A percentile compares a stretch with the other conserved stretches of the same genome.
Evolutionary conservation across 768 basidiomycete genomes (phyloP).

Genomic region (Leccinum sublutescens): DNA sequence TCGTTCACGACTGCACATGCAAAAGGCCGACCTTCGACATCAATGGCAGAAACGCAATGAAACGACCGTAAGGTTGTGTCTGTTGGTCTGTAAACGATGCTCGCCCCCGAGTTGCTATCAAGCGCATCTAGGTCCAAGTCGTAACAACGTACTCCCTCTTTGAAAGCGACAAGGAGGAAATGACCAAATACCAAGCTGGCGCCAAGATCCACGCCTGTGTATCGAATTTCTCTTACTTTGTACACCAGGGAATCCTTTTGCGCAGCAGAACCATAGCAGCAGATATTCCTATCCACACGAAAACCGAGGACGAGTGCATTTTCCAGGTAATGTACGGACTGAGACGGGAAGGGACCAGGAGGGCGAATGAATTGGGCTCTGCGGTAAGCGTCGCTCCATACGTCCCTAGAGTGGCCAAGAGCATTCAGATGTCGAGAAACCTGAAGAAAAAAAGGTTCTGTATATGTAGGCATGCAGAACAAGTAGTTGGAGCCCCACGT

Average conservation of each 20-base stretch:
- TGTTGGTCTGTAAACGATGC: slow-evolving; percentile 9
- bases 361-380: slow-evolving; percentile 10
- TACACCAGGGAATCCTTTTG: not conserved
- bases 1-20: slow-evolving; percentile 16
- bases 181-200: slow-evolving; percentile 15
- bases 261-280: not conserved
- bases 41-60: slow-evolving; percentile 9
- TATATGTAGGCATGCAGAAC: not conserved
- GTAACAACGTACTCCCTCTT: slow-evolving; percentile 16
- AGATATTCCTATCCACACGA: slow-evolving; percentile 9
- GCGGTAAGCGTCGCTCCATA: slow-evolving; percentile 23
- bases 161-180: slow-evolving; percentile 15
- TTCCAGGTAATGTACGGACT: slow-evolving; percentile 16
- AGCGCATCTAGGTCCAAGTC: slow-evolving; percentile 3
- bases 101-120: slow-evolving; percentile 1
- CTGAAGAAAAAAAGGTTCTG: not conserved
- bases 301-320: slow-evolving; percentile 9
- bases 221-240: slow-evolving; percentile 7
- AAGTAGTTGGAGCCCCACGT: not conserved
- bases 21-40: slow-evolving; percentile 15
- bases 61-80: not conserved
- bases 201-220: not conserved
- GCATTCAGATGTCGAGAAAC: slow-evolving; percentile 11
- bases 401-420: slow-evolving; percentile 2
- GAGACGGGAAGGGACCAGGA: slow-evolving; percentile 18